Base-by-base conservation (phyloP, 1,284 basidiomycete species). In the Inonotus hispidus region DNA sequence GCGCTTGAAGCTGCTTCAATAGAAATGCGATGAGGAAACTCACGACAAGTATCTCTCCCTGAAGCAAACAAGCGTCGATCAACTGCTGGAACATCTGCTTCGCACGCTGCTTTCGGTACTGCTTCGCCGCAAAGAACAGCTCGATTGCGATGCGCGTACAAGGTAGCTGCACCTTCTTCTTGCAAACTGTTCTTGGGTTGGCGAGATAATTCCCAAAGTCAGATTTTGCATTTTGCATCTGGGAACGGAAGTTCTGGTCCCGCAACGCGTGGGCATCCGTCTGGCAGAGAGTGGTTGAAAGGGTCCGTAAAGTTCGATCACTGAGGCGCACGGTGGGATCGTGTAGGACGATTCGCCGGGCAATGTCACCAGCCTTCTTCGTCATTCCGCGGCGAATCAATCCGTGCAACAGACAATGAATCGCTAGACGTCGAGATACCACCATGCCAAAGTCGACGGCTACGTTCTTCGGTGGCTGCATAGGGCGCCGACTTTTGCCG, bases 1-100 rank as follows among this genome's bases (percentile, higher is more conserved):
- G 73, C 3, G 74, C 41, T 63, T 88, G 79, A 76, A 79, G 87
- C 46, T 89, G 86, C 64, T 85, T 82, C 43, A 89, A 72, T 19
- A 90, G 69, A 39, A 84, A 71, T 1, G 80, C 84, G 61, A 91
- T 88, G 6, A 91, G 73, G 25, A 92, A 73, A 1, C 85, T 83
- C 0, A 82, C 89, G 27, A 87, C 77, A 45, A 92, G 77, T 52
- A 92, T 83, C 67, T 92, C 89, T 29, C 88, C 87, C 55, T 92
- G 88, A 49, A 90, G 71, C 11, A 92, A 72, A 64, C 85, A 87
- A 6, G 85, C 78, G 2, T 79, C 75, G 64, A 92, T 77, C 46
- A 89, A 70, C 2, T 77, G 74, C 45, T 79, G 77, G 68, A 85
- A 88, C 77, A 88, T 84, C 27, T 76, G 72, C 25, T 79, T 73